Conservation (phyloP, 768 basidiomycete genomes). For the Tylopilus balloui region DNA sequence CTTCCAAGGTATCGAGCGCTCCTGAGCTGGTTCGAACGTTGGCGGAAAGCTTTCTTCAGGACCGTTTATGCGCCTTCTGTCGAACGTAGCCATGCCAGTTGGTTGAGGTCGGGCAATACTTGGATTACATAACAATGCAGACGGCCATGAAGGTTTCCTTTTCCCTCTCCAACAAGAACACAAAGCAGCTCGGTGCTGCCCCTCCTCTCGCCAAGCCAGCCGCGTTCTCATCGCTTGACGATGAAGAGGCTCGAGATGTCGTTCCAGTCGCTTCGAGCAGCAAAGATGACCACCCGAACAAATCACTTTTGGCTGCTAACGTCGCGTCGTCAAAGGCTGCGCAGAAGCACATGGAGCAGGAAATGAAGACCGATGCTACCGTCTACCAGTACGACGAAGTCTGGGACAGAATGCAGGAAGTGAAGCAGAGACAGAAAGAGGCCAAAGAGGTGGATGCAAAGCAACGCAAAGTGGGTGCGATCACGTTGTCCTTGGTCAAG, state of each 20-base stretch:
- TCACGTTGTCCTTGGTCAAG: neutral
- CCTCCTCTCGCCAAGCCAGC: constrained; percentile 55
- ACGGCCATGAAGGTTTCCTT: constrained; percentile 82
- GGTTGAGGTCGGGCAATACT: neutral
- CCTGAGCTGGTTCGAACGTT: constrained; percentile 44
- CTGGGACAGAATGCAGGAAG: constrained; percentile 93
- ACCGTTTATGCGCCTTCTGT: constrained; percentile 86
- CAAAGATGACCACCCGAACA: constrained; percentile 44
- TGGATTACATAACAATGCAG: constrained; percentile 23
- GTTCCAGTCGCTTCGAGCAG: constrained; percentile 42
- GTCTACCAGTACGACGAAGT: constrained; percentile 96
- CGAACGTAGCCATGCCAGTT: constrained; percentile 50
- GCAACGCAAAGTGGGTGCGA: constrained; percentile 65
- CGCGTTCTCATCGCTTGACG: constrained; percentile 59
- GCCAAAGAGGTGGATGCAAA: constrained; percentile 71
- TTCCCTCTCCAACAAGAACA: constrained; percentile 55
- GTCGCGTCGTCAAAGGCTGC: constrained; percentile 56
- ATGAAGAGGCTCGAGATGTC: constrained; percentile 54
- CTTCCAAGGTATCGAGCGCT: constrained; percentile 12
- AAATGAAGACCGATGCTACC: constrained; percentile 71
- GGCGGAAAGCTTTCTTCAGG: constrained; percentile 81
- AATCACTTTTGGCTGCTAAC: constrained; percentile 54
- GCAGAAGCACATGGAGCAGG: constrained; percentile 73
- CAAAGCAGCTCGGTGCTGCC: constrained; percentile 52
- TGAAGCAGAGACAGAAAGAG: constrained; percentile 68